Evolutionary conservation across 768 basidiomycete species (phyloP), one percentile per base, ranked within the genome.

Genomic region (Macrolepiota dolichaula): DNA sequence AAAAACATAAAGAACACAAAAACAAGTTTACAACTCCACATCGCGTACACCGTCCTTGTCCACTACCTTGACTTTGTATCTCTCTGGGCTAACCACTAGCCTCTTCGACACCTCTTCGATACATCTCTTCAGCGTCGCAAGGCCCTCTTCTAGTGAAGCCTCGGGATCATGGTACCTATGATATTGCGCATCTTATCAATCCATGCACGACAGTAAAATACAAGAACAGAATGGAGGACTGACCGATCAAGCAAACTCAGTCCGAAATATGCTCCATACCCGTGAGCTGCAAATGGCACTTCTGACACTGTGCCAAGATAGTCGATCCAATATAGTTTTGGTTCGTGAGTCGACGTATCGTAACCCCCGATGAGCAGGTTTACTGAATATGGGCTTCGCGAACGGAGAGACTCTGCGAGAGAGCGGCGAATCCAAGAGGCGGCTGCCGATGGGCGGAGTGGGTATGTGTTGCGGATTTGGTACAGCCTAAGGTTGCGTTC

Each of bases 401-500:
- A 94, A 51, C 97, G 91, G 9, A 98, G 76, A 0, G 92, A 93
- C 51, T 92, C 86, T 36, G 97, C 96, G 22, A 99, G 82, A 13
- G 89, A 82, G 63, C 92, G 86, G 25, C 97, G 91, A 68, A 97
- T 92, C 96, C 96, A 99, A 4, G 96, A 86, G 6, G 96, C 93
- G 17, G 96, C 94, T 5, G 96, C 89, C 11, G 88, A 81, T 1
- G 97, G 96, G 47, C 92, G 89, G 47, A 98, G 89, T 12, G 93
- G 83, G 73, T 92, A 88, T 71, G 89, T 81, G 76, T 98, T 90
- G 68, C 96, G 89, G 70, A 98, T 98, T 69, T 97, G 93, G 77
- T 96, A 96, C 51, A 99, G 79, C 50, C 96, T 89, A 65, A 99
- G 86, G 78, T 97, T 98, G 63, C 96, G 88, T 70, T 98, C 95